These are phyloP conservation scores for Cladosporium sp. DNA, from an alignment of 2,329 filamentous ascomycete species.

Conservation along the genomic window DNA sequence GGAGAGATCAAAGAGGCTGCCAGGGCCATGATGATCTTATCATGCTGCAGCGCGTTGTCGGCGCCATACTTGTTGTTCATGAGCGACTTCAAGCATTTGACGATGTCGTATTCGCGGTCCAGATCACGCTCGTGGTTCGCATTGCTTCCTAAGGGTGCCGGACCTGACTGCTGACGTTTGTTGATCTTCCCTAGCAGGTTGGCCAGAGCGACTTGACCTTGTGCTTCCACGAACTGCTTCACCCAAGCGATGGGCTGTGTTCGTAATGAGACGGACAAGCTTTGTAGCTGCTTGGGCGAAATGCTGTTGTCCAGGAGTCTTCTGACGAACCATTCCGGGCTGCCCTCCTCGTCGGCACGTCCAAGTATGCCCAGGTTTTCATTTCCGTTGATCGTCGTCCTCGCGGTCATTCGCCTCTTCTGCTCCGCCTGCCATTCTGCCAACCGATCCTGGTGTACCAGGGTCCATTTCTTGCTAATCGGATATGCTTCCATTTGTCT, in stretches of 20 bases:
- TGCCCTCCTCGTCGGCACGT: constrained; percentile 87
- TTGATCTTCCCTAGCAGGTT: constrained; percentile 93
- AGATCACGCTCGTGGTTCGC: constrained; percentile 67
- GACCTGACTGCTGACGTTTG: constrained; percentile 70
- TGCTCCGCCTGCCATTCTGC: constrained; percentile 93
- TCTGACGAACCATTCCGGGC: constrained; percentile 95
- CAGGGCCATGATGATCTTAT: constrained; percentile 82
- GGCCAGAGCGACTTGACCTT: constrained; percentile 91
- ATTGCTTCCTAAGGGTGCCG: constrained; percentile 51
- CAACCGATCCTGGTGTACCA: constrained; percentile 90
- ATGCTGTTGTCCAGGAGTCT: constrained; percentile 95
- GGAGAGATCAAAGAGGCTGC: constrained; percentile 82
- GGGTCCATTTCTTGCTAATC: constrained; percentile 91
- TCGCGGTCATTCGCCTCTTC: constrained; percentile 71
- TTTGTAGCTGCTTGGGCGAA: constrained; percentile 83
- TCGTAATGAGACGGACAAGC: constrained; percentile 85
- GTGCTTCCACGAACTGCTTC: constrained; percentile 90
- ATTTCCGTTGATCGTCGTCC: constrained; percentile 56
- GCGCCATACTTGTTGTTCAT: constrained; percentile 99
- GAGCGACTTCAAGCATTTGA: constrained; percentile 92
- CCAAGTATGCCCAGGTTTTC: constrained; percentile 56
- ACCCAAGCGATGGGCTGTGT: constrained; percentile 98
- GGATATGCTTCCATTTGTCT: constrained; percentile 96
- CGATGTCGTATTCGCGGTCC: constrained; percentile 91
- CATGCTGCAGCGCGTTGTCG: constrained; percentile 85